Percentiles rank a stretch among this genome's conserved stretches.
Evolutionary conservation across 441 rosid genomes (phyloP).

Genomic region (Arabidopsis hybrid): DNA sequence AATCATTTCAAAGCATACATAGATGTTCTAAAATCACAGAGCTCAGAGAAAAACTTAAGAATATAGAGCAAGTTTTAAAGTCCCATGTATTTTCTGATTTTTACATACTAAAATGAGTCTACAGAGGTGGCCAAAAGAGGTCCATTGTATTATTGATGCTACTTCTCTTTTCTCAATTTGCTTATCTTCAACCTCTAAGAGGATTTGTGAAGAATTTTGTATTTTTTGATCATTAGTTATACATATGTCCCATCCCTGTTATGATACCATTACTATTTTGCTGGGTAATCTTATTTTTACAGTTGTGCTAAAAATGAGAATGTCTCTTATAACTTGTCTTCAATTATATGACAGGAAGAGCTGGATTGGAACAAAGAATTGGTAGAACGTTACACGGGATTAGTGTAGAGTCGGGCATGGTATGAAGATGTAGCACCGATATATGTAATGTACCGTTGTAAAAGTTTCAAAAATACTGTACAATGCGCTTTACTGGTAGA

Average conservation of each 20-base stretch:
- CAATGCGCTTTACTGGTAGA: background rate
- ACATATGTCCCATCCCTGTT: background rate
- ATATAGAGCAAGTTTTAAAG: background rate
- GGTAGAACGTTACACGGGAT: slow-evolving; percentile 68
- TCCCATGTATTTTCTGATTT: background rate
- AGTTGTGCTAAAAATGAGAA: slow-evolving; percentile 19
- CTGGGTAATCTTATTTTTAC: background rate
- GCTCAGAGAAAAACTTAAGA: background rate
- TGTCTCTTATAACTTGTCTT: background rate
- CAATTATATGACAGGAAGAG: slow-evolving; percentile 68
- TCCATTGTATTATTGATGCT: slow-evolving; percentile 26
- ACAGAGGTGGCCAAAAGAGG: slow-evolving; percentile 11
- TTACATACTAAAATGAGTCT: slow-evolving; percentile 14
- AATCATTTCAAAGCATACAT: slow-evolving; percentile 91
- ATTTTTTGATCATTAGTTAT: too few species aligned
- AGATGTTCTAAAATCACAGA: slow-evolving; percentile 57
- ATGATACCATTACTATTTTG: background rate
- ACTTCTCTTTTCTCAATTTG: slow-evolving; percentile 9
- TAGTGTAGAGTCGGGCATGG: slow-evolving; percentile 1
- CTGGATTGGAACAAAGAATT: slow-evolving; percentile 76
- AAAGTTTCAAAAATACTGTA: background rate
- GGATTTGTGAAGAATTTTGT: too few species aligned
- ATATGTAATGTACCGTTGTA: background rate
- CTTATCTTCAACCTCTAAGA: background rate
- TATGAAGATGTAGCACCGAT: background rate